phyloP scores from a whole-genome alignment of 768 basidiomycete genomes.

The Russula sp. region DNA sequence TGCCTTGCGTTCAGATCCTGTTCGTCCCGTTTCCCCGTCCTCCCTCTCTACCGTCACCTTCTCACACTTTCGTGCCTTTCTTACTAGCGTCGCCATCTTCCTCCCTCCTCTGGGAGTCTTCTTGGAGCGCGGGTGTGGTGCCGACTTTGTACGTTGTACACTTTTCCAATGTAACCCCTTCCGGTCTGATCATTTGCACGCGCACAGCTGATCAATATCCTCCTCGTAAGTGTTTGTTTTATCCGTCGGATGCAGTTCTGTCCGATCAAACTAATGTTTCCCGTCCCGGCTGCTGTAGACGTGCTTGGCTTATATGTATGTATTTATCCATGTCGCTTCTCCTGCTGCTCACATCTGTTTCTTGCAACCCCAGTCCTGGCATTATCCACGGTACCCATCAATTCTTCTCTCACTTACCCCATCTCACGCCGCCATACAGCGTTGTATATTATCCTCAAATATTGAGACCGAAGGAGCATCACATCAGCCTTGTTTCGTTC shows the following conservation, averaged over 20 bases:
- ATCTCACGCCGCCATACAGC: slow-evolving; percentile 34
- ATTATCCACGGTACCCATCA: slow-evolving; percentile 53
- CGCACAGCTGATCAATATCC: slow-evolving; percentile 57
- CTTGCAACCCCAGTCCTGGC: slow-evolving; percentile 47
- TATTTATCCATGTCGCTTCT: slow-evolving; percentile 7
- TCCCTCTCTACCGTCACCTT: neutral
- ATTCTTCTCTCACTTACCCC: neutral
- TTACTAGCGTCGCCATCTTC: slow-evolving; percentile 53
- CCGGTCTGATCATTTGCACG: neutral
- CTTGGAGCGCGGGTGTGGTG: slow-evolving; percentile 76
- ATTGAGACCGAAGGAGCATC: slow-evolving; percentile 33
- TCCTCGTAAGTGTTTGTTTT: slow-evolving; percentile 36
- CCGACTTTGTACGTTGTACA: slow-evolving; percentile 53
- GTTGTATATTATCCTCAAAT: slow-evolving; percentile 76
- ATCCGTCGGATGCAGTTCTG: neutral
- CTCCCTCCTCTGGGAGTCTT: slow-evolving; percentile 84
- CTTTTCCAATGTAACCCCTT: neutral
- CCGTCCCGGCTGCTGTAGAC: slow-evolving; percentile 31
- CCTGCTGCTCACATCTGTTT: slow-evolving; percentile 15
- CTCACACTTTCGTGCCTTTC: neutral
- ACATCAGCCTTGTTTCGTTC: neutral
- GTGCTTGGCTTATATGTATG: slow-evolving; percentile 73
- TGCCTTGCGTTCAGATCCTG: slow-evolving; percentile 35
- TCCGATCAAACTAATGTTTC: neutral
- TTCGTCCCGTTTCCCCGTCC: slow-evolving; percentile 20